Percentiles rank a stretch among this genome's conserved stretches.
phyloP scores from a whole-genome alignment of 2,329 filamentous ascomycete genomes.

The Penicillium palitans region DNA sequence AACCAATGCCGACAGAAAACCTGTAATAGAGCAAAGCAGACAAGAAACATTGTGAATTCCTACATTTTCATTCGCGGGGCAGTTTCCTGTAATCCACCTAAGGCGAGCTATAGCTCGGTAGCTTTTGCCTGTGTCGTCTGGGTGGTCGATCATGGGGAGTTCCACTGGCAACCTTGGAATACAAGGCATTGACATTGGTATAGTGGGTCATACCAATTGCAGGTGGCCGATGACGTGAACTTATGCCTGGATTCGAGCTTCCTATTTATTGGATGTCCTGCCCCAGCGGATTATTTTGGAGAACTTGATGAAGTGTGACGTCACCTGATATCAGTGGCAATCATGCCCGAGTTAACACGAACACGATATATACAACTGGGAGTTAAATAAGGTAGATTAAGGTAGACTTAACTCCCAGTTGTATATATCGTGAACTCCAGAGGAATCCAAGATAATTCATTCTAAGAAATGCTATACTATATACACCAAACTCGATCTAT shows the following conservation, averaged over 20 bases:
- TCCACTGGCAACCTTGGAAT: not conserved
- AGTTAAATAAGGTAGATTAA: not conserved
- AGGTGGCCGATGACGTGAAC: not conserved
- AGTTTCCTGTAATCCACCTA: not conserved
- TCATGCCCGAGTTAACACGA: not conserved
- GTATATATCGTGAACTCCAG: too few relatives aligned
- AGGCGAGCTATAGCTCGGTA: not conserved
- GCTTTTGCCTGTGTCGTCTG: not conserved
- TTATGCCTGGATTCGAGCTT: not conserved
- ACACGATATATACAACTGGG: not conserved
- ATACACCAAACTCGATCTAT: conserved; percentile 5
- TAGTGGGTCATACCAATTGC: not conserved
- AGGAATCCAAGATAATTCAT: not conserved
- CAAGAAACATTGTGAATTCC: conserved; percentile 7
- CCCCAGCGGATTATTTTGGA: not conserved
- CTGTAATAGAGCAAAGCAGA: not conserved
- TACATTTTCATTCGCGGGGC: conserved; percentile 5
- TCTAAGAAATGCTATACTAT: not conserved
- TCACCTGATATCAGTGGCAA: conserved; percentile 6
- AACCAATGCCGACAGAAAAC: conserved; percentile 5
- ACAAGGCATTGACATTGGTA: not conserved
- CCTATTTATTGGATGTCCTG: not conserved
- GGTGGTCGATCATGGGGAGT: not conserved
- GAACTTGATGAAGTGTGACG: not conserved
- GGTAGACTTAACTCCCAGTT: too few relatives aligned